Evolutionary conservation across 2,329 filamentous ascomycete species (phyloP), one percentile per base, ranked within the genome.

Genomic region (Aureobasidium sp.): DNA sequence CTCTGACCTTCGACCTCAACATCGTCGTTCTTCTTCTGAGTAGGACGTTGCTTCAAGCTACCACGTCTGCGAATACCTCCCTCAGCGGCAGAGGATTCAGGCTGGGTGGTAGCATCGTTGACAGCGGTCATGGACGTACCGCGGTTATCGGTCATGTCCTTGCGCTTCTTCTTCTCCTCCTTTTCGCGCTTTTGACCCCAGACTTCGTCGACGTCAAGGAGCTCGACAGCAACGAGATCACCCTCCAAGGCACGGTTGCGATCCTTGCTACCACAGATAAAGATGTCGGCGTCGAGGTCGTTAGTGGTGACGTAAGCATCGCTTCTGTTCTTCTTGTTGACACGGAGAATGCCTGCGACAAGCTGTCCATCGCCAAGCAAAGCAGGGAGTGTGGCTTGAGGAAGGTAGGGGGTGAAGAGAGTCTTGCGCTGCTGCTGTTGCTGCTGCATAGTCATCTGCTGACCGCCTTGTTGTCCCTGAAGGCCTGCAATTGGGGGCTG

Each of bases 81-180:
- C 70, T 97, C 93, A 66, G 81, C 80, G 79, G 66, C 83, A 82
- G 72, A 88, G 83, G 73, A 74, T 77, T 83, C 73, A 72, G 78
- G 77, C 79, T 85, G 73, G 25, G 79, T 81, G 22, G 78, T 81
- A 25, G 79, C 79, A 66, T 86, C 83, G 70, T 84, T 86, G 65
- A 86, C 86, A 48, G 72, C 71, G 66, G 88, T 88, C 70, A 86
- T 90, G 67, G 84, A 88, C 65, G 88, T 88, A 67, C 87, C 87
- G 67, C 93, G 87, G 63, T 90, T 92, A 73, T 97, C 94, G 37
- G 91, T 95, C 64, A 97, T 96, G 72, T 99, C 94, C 82, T 99
- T 99, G 75, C 94, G 90, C 81, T 97, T 99, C 85, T 99, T 99
- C 84, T 99, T 99, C 76, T 99, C 94, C 78, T 99, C 94, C 76